Percentiles rank a stretch among this genome's conserved stretches.
phyloP scores from a whole-genome alignment of 768 basidiomycete genomes.

The Suillus clintonianus region DNA sequence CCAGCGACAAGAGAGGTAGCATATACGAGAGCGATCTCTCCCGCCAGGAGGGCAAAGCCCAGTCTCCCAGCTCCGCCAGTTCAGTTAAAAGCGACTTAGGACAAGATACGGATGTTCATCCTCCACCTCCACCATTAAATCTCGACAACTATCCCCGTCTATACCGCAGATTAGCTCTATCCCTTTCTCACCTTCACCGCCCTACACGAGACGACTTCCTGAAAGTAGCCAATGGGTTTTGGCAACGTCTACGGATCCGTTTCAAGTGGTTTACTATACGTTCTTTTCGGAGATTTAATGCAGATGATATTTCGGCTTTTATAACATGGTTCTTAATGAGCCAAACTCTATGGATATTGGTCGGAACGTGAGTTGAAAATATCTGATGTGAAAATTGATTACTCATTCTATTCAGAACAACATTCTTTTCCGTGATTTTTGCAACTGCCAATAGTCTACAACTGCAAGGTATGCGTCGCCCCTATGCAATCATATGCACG shows the following conservation, averaged over 20 bases:
- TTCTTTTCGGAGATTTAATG: constrained; percentile 92
- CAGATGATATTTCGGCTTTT: constrained; percentile 96
- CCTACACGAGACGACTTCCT: constrained; percentile 92
- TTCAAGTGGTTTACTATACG: constrained; percentile 98
- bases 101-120: neutral
- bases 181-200: constrained; percentile 73
- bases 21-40: constrained; percentile 1
- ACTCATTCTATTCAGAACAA: constrained; percentile 59
- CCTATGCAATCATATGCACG: neutral
- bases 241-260: constrained; percentile 85
- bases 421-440: constrained; percentile 93
- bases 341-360: constrained; percentile 92
- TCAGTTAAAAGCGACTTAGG: constrained; percentile 1
- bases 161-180: constrained; percentile 75
- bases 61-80: constrained; percentile 4
- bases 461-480: constrained; percentile 63
- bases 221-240: constrained; percentile 83
- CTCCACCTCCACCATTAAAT: constrained; percentile 34
- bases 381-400: neutral
- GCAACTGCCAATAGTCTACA: constrained; percentile 85
- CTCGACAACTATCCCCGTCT: constrained; percentile 78
- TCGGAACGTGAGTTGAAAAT: constrained; percentile 57
- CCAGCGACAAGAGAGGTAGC: neutral
- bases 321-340: constrained; percentile 95
- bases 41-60: neutral